Conservation (phyloP, 345 rosid genomes). For the Anastatica hierochuntica region DNA sequence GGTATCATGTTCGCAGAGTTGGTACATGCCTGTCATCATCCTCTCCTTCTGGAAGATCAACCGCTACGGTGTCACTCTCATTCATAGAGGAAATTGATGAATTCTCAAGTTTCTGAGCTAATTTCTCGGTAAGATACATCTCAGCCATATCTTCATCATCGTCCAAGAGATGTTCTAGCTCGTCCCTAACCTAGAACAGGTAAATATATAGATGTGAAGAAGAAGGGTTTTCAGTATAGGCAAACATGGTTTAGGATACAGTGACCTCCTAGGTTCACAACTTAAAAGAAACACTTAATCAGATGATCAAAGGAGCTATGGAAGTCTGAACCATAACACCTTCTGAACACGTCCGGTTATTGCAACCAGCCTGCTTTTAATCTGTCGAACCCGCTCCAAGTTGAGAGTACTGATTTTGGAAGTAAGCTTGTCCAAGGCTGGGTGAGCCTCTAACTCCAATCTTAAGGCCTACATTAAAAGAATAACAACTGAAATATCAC, state of each 20-base stretch:
- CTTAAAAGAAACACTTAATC: background rate
- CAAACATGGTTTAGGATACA: background rate
- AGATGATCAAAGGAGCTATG: background rate
- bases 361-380: slow-evolving; percentile 67
- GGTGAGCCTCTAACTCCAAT: slow-evolving; percentile 70
- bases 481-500: background rate
- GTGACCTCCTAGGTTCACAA: background rate
- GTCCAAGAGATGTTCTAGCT: slow-evolving; percentile 81
- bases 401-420: slow-evolving; percentile 70
- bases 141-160: slow-evolving; percentile 98
- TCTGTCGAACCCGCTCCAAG: slow-evolving; percentile 65
- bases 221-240: background rate
- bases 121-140: slow-evolving; percentile 87
- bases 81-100: slow-evolving; percentile 50
- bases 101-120: slow-evolving; percentile 54
- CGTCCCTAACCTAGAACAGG: slow-evolving; percentile 67
- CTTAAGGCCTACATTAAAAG: slow-evolving; percentile 34
- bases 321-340: slow-evolving; percentile 26
- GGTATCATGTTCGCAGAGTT: background rate
- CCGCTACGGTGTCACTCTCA: slow-evolving; percentile 42
- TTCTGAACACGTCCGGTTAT: slow-evolving; percentile 68
- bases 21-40: slow-evolving; percentile 48
- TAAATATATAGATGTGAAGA: background rate
- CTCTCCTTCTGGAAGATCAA: slow-evolving; percentile 40
- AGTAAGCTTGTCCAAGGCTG: slow-evolving; percentile 73